A percentile compares a stretch with the other conserved stretches of the same genome.
Evolutionary conservation across 495 filamentous ascomycete genomes (phyloP).

Genomic region (Trichoderma parareesei): DNA sequence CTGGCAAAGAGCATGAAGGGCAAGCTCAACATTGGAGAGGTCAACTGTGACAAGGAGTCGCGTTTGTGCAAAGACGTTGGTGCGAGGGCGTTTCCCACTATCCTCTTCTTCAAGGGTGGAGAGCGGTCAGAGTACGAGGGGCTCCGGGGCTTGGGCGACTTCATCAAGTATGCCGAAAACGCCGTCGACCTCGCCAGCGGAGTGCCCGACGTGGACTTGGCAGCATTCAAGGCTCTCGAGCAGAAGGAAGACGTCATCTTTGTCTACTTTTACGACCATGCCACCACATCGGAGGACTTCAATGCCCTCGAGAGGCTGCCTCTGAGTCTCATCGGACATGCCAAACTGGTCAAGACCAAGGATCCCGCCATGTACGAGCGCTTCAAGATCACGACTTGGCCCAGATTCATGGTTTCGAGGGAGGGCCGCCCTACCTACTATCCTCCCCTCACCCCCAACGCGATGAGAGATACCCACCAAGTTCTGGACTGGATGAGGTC

Average conservation of each 20-base stretch:
- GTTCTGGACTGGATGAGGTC: constrained; percentile 89
- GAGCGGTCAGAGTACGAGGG: constrained; percentile 91
- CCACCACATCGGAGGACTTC: constrained; percentile 88
- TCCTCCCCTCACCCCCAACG: constrained; percentile 68
- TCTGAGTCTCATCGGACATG: constrained; percentile 81
- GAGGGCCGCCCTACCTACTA: constrained; percentile 87
- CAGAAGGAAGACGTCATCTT: constrained; percentile 93
- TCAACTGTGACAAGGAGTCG: constrained; percentile 82
- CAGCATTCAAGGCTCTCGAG: constrained; percentile 74
- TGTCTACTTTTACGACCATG: constrained; percentile 93
- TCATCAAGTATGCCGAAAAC: constrained; percentile 78
- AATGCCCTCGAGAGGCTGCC: constrained; percentile 76
- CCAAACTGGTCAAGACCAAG: constrained; percentile 81
- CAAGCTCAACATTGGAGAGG: constrained; percentile 84
- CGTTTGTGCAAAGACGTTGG: constrained; percentile 84
- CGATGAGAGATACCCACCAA: constrained; percentile 78
- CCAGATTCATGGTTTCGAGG: constrained; percentile 77
- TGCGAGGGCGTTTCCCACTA: constrained; percentile 73
- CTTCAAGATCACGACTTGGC: constrained; percentile 95
- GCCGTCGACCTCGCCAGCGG: constrained; percentile 70
- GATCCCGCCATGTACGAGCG: constrained; percentile 61
- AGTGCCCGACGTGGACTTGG: constrained; percentile 69
- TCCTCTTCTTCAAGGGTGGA: constrained; percentile 87
- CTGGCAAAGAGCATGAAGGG: constrained; percentile 85
- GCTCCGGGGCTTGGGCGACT: constrained; percentile 84